Evolutionary conservation across 2,329 filamentous ascomycete genomes (phyloP).

Genomic region (Dactylella cylindrospora): DNA sequence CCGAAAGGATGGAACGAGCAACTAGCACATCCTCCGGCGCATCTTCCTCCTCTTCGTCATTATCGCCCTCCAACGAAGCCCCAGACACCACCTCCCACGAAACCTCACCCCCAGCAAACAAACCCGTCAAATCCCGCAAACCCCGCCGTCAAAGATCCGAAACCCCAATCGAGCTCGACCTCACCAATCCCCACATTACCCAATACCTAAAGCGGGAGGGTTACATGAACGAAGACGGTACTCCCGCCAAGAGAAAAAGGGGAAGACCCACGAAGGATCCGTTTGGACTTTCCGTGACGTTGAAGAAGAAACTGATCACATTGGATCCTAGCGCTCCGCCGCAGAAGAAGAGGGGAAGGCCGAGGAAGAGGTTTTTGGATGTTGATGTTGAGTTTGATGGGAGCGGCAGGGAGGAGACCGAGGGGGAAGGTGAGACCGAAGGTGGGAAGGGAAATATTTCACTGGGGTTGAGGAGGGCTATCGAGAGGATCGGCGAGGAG

Average conservation of each 20-base stretch:
- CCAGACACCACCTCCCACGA: background rate
- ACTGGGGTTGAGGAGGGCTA: constrained; percentile 17
- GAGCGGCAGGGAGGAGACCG: background rate
- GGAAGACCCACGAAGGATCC: constrained; percentile 38
- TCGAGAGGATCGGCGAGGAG: constrained; percentile 38
- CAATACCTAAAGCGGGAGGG: constrained; percentile 27
- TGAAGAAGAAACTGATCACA: constrained; percentile 31
- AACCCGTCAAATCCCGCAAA: background rate
- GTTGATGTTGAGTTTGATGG: constrained; percentile 1
- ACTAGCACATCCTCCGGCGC: background rate
- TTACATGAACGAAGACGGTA: constrained; percentile 43
- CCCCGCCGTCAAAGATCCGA: constrained; percentile 1
- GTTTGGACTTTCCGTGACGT: constrained; percentile 34
- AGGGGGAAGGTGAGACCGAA: background rate
- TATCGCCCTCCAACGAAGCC: background rate
- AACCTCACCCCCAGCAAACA: background rate
- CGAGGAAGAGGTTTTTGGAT: constrained; percentile 24
- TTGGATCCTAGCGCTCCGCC: constrained; percentile 33
- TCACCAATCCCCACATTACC: constrained; percentile 30
- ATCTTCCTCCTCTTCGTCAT: background rate
- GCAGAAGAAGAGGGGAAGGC: constrained; percentile 35
- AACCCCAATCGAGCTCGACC: constrained; percentile 31
- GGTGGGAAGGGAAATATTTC: constrained; percentile 13
- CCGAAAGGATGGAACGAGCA: background rate
- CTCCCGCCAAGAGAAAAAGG: constrained; percentile 25